These are phyloP conservation scores for Huntiella bhutanensis DNA, from an alignment of 2,329 filamentous ascomycete species.

Conservation along the genomic window DNA sequence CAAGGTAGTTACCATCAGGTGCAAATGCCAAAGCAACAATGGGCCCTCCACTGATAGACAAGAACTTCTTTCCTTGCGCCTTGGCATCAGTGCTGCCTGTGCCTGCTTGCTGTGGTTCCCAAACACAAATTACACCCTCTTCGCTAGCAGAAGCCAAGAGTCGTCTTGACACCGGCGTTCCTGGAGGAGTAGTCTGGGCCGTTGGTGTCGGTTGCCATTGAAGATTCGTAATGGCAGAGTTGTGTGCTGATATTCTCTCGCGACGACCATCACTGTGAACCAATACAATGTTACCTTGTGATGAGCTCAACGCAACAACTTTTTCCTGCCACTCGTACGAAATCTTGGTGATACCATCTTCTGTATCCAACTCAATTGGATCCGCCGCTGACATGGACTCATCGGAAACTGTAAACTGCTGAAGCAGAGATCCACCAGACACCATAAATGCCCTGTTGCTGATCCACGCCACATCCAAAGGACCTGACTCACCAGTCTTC, in stretches of 20 bases:
- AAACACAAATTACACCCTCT: constrained; percentile 42
- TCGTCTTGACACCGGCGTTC: constrained; percentile 20
- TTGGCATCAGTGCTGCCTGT: background rate
- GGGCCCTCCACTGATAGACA: constrained; percentile 36
- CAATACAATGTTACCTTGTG: constrained; percentile 40
- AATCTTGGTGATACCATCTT: constrained; percentile 35
- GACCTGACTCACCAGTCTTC: constrained; percentile 31
- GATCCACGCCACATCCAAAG: constrained; percentile 38
- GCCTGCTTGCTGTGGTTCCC: constrained; percentile 29
- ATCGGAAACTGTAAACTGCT: constrained; percentile 28
- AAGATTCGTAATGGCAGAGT: constrained; percentile 36
- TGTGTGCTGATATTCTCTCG: constrained; percentile 38
- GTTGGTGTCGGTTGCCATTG: constrained; percentile 36
- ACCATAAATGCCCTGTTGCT: constrained; percentile 38
- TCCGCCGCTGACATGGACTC: constrained; percentile 26
- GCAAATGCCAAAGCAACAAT: constrained; percentile 43
- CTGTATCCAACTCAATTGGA: constrained; percentile 33
- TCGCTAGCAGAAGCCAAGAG: constrained; percentile 43
- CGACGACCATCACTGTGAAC: constrained; percentile 36
- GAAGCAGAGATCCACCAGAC: constrained; percentile 36
- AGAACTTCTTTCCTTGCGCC: constrained; percentile 26
- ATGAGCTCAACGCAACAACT: constrained; percentile 36
- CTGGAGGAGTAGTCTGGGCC: background rate
- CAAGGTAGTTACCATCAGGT: constrained; percentile 43
- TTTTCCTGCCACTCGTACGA: constrained; percentile 36